Evolutionary conservation across 108 stramenopile genomes (phyloP), one percentile per base, ranked within the genome.

Genomic region (Discostella stelligeroides): DNA sequence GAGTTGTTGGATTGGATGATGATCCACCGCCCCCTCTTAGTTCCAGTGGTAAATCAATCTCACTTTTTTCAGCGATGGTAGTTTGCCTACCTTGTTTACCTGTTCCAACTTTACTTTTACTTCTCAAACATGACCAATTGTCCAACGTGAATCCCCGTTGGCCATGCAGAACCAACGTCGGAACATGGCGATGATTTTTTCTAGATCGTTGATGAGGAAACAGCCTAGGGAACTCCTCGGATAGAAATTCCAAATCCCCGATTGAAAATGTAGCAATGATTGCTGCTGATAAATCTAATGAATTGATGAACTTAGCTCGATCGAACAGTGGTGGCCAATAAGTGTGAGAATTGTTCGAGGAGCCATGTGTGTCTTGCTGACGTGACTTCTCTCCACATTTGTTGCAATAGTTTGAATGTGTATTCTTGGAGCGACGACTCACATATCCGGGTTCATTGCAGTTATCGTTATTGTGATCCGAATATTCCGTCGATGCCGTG

Each of bases 111-210:
- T 18, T 17, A 50, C 49, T 34, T 34, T 0, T 34, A 25, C 47
- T 8, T 18, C 50, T 39, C 0, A 29, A 51, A 49, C 4, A 21
- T 20, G 34, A 38, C 29, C 24, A 40, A 24, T 4, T 21, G n/a
- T 57, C 37, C 59, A 70, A 49, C 21, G 60, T 51, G 27, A 79
- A 73, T 42, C 90, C 86, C 60, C 77, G 73, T 12, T 85, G 76
- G 10, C 89, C 92, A 78, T 93, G 92, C 8, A 93, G 60, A 12
- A 93, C 74, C 55, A 93, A 39, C 0, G 89, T 91, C 10, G 92
- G 92, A 20, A 93, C 72, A 53, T 64, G 51, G 7, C 40, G 4
- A 7, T n/a, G 28, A 39, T 12, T 23, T 12, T 63, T 56, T 5
- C 28, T 63, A 40, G 55, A 54, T 15, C 24, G 42, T 63, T 18